Conservation (phyloP, 371 early-diverging fungal genomes). For the Apophysomyces sp. region DNA sequence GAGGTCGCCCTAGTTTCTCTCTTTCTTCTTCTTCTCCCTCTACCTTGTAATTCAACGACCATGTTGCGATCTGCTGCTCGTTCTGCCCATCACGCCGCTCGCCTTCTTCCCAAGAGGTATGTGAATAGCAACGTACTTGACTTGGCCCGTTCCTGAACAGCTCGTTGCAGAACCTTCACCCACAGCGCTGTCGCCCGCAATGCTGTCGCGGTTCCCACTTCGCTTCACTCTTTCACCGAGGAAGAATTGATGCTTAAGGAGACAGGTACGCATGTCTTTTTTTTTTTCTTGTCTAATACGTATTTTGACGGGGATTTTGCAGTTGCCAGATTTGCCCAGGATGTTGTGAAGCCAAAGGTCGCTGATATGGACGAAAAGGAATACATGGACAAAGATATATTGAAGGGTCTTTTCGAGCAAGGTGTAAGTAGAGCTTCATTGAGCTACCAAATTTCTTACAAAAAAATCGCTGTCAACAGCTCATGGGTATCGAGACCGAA, state of each 20-base stretch:
- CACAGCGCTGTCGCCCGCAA: conserved; percentile 17
- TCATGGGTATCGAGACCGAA: conserved; percentile 96
- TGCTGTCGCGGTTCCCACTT: conserved; percentile 46
- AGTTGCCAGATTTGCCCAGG: conserved; percentile 88
- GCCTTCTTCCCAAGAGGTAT: conserved; percentile 20
- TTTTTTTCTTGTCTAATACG: background rate
- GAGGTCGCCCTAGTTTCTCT: background rate
- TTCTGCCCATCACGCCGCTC: conserved; percentile 14
- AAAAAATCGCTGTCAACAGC: conserved; percentile 35
- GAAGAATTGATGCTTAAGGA: conserved; percentile 82
- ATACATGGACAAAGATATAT: conserved; percentile 71
- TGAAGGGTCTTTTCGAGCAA: conserved; percentile 89
- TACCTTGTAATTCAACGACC: background rate
- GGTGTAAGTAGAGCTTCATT: conserved; percentile 67
- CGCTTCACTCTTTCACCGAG: conserved; percentile 54
- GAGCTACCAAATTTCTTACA: background rate
- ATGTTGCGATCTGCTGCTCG: conserved; percentile 22
- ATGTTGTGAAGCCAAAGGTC: conserved; percentile 86
- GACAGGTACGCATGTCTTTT: conserved; percentile 20
- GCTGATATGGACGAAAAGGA: conserved; percentile 93
- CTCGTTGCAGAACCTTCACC: conserved; percentile 15
- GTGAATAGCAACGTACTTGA: background rate
- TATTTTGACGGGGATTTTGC: background rate
- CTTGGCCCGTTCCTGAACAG: background rate
- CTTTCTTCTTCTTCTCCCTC: background rate